Evolutionary conservation across 495 filamentous ascomycete species (phyloP).

Genomic region (Pyrenopolyporus hunteri): DNA sequence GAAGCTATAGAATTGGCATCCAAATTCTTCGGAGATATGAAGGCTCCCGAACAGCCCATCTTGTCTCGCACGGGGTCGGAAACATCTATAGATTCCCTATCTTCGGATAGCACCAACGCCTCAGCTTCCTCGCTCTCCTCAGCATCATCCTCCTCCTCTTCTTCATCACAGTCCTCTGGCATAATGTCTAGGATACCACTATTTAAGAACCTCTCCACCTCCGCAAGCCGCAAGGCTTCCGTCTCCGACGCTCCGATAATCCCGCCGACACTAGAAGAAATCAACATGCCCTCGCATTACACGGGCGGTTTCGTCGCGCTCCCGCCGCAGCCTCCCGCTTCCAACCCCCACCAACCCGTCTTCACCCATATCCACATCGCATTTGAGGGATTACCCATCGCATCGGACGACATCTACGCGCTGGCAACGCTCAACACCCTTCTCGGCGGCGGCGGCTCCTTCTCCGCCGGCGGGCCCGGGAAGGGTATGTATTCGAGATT

Average conservation of each 20-base stretch:
- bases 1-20: conserved; percentile 81
- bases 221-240: conserved; percentile 65
- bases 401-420: conserved; percentile 90
- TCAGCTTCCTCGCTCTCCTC: conserved; percentile 46
- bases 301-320: conserved; percentile 91
- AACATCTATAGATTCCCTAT: conserved; percentile 50
- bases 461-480: conserved; percentile 95
- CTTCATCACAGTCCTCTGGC: conserved; percentile 58
- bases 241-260: conserved; percentile 49
- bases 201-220: conserved; percentile 85
- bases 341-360: conserved; percentile 77
- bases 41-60: conserved; percentile 54
- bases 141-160: conserved; percentile 49
- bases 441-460: conserved; percentile 93
- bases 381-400: conserved; percentile 93
- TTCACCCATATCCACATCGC: conserved; percentile 92
- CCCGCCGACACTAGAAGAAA: conserved; percentile 58
- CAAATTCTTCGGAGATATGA: conserved; percentile 91
- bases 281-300: conserved; percentile 76
- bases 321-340: conserved; percentile 75
- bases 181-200: conserved; percentile 89
- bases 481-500: conserved; percentile 99
- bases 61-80: conserved; percentile 64
- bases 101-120: conserved; percentile 50
- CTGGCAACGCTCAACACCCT: conserved; percentile 96